These are phyloP conservation scores for Clavispora asparagi DNA, from an alignment of 805 yeast genomes.

Conservation along the genomic window DNA sequence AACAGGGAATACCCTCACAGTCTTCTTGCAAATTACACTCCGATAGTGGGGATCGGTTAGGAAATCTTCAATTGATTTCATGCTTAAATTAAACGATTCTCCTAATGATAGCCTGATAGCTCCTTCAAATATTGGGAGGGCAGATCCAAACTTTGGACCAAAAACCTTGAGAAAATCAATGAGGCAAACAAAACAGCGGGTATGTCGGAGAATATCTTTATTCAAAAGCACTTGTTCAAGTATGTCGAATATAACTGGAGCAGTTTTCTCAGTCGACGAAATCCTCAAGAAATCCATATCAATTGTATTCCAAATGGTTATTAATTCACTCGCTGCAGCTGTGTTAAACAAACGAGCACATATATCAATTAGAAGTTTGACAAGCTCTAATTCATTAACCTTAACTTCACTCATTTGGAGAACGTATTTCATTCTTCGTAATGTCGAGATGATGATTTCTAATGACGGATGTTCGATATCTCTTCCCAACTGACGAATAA, in stretches of 20 bases:
- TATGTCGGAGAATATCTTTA: neutral
- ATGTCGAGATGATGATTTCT: slow-evolving; percentile 16
- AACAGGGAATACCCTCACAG: neutral
- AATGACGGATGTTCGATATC: neutral
- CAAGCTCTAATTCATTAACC: slow-evolving; percentile 13
- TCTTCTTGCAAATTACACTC: neutral
- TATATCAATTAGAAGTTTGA: slow-evolving; percentile 13
- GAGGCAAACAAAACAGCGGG: neutral
- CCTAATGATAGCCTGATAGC: neutral
- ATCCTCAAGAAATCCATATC: slow-evolving; percentile 2
- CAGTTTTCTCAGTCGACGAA: neutral
- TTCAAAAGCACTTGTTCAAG: neutral
- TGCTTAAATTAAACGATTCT: neutral
- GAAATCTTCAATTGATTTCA: neutral
- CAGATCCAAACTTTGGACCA: neutral
- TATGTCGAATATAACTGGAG: neutral
- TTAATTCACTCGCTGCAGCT: slow-evolving; percentile 19
- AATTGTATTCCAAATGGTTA: slow-evolving; percentile 16
- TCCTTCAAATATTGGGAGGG: neutral
- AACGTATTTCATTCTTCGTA: slow-evolving; percentile 37
- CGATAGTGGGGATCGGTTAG: neutral
- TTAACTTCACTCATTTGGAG: slow-evolving; percentile 19
- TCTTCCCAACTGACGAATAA: slow-evolving; percentile 23
- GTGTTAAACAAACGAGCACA: slow-evolving; percentile 18
- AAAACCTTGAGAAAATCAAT: neutral